Evolutionary conservation across 179 eudicot genomes (phyloP).

Genomic region (Beta corolliflora): DNA sequence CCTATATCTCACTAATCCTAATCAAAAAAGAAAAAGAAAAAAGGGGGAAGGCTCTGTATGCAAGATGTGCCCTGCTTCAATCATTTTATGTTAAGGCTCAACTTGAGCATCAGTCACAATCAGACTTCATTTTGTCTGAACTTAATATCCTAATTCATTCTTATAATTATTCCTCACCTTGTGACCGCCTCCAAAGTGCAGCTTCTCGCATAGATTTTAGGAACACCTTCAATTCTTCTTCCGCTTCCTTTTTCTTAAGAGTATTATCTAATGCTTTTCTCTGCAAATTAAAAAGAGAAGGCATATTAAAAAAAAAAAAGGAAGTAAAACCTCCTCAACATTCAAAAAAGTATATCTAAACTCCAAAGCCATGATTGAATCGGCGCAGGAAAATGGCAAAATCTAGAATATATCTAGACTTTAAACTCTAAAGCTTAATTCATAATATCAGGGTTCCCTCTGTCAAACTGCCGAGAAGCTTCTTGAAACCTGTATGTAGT

Average conservation of each 20-base stretch:
- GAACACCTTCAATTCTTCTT: constrained; percentile 75
- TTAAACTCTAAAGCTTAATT: background rate
- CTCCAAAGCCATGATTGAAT: too few species aligned
- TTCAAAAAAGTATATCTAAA: constrained; percentile 7
- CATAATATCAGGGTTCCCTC: background rate
- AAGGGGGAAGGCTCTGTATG: background rate
- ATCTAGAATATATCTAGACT: background rate
- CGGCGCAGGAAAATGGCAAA: too few species aligned
- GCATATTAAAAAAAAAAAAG: background rate
- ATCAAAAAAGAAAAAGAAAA: background rate
- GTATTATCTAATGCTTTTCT: constrained; percentile 80
- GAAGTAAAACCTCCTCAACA: background rate
- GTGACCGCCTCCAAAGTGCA: constrained; percentile 89
- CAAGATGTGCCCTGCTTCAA: background rate
- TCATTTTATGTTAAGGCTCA: background rate
- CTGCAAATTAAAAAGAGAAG: constrained; percentile 24
- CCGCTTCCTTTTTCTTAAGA: constrained; percentile 78
- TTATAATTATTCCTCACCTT: constrained; percentile 48
- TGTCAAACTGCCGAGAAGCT: background rate
- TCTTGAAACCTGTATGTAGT: background rate
- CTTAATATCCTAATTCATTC: background rate
- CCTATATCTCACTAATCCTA: background rate
- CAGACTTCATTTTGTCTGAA: background rate
- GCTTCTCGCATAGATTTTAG: constrained; percentile 83
- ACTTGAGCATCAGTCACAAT: background rate